Evolutionary conservation across 495 filamentous ascomycete species (phyloP).

Genomic region (Melanomma pulvis-pyrius): DNA sequence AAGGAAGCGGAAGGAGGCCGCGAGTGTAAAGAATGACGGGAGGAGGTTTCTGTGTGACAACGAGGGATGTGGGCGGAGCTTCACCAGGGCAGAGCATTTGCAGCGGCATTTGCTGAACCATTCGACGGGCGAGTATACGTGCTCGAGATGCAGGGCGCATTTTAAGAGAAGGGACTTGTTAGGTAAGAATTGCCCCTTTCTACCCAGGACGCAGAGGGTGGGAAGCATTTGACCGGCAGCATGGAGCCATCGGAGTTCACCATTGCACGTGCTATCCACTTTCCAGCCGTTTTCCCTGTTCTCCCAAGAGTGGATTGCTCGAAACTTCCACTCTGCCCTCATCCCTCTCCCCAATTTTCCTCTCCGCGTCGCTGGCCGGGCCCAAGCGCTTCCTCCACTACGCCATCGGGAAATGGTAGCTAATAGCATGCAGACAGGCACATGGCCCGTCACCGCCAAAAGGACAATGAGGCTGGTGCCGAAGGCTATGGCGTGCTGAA

Average conservation of each 20-base stretch:
- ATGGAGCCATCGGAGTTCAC: neutral
- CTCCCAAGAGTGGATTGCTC: slow-evolving; percentile 17
- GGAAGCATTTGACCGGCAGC: neutral
- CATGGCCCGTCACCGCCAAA: slow-evolving; percentile 61
- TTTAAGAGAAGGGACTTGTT: slow-evolving; percentile 30
- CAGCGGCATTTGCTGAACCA: slow-evolving; percentile 30
- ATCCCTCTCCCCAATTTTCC: neutral
- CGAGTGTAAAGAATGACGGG: slow-evolving; percentile 6
- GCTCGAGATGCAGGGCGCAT: slow-evolving; percentile 28
- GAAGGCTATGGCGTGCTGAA: slow-evolving; percentile 59
- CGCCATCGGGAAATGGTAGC: slow-evolving; percentile 6
- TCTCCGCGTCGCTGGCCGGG: neutral
- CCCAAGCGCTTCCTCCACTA: neutral
- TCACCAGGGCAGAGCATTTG: slow-evolving; percentile 29
- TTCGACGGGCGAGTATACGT: slow-evolving; percentile 24
- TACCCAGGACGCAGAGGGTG: neutral
- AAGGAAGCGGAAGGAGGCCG: slow-evolving; percentile 15
- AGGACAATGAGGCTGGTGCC: slow-evolving; percentile 63
- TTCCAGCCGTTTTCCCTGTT: neutral
- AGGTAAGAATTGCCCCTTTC: slow-evolving; percentile 9
- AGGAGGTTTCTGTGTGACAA: slow-evolving; percentile 12
- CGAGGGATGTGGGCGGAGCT: slow-evolving; percentile 26
- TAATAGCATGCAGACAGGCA: slow-evolving; percentile 55
- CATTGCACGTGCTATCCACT: slow-evolving; percentile 3
- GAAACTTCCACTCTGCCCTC: neutral